Evolutionary conservation across 1,139 yeast species (phyloP), one percentile per base, ranked within the genome.

Genomic region (Pneumocystis murina): DNA sequence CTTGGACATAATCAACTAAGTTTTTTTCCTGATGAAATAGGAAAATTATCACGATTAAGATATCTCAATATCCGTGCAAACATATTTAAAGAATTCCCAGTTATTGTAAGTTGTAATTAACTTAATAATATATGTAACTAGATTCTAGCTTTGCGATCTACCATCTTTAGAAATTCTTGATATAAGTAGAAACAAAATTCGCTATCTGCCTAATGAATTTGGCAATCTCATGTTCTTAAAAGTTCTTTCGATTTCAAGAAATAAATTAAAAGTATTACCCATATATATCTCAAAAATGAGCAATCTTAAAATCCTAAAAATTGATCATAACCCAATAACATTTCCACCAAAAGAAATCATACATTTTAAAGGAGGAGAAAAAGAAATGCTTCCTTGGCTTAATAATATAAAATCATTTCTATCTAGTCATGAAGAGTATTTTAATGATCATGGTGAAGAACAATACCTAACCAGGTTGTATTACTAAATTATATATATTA

Each of bases 41-140:
- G 73, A 14, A 72, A 74, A 38, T 74, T 86, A 67, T 71, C 79
- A 33, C 75, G 76, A 62, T 74, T 87, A 64, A 77, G 82, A 63
- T 86, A 84, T 69, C 75, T 87, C 66, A 92, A 87, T 71, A 75
- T 87, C 61, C 86, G 86, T 69, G 78, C 79, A 67, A 87, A 87
- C 71, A 72, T 75, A 61, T 77, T 87, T 59, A 68, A 76, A 2
- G 78, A 75, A 62, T 79, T 87, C 62, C 90, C 94, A 0, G 68
- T 70, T 1, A 77, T 78, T 5, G 69, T 80, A 62, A 24, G 55
- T 48, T 24, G 1, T 10, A 48, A 24, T 24, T 68, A 69, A 60
- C 65, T 17, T 41, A 54, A 39, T 30, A 55, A 33, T 28, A 14
- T 28, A 28, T 60, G 16, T 36, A 33, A 16, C 39, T 30, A 28